Conservation (phyloP, 2,329 filamentous ascomycete genomes). For the Pseudocercospora musae region DNA sequence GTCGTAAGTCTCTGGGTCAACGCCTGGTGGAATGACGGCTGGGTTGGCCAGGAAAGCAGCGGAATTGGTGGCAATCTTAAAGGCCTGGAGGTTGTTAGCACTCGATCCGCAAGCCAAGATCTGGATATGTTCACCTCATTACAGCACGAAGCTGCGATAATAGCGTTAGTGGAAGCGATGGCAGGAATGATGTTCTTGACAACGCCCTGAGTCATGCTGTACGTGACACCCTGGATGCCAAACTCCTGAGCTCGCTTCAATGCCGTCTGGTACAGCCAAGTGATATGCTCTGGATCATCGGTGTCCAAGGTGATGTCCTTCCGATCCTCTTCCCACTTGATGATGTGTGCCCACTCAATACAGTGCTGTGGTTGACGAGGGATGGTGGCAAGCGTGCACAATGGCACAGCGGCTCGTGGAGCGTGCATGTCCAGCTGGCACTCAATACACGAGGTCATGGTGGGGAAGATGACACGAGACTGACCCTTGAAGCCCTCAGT, state of each 20-base stretch:
- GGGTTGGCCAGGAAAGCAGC: conserved; percentile 76
- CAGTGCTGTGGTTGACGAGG: conserved; percentile 96
- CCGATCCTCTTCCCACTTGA: conserved; percentile 78
- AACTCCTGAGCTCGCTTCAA: conserved; percentile 79
- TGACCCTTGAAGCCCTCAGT: conserved; percentile 99
- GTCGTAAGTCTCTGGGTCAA: conserved; percentile 24
- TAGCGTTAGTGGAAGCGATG: conserved; percentile 95
- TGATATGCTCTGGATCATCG: conserved; percentile 93
- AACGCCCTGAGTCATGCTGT: conserved; percentile 92
- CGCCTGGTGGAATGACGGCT: conserved; percentile 41
- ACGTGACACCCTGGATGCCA: conserved; percentile 87
- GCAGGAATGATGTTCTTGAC: conserved; percentile 99
- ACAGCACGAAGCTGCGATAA: conserved; percentile 91
- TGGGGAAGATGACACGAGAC: conserved; percentile 84
- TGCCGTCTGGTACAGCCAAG: conserved; percentile 91
- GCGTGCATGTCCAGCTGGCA: conserved; percentile 99
- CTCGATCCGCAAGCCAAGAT: background rate
- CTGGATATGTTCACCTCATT: conserved; percentile 61
- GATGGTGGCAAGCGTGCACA: conserved; percentile 94
- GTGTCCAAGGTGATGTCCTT: conserved; percentile 82
- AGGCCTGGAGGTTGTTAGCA: conserved; percentile 47
- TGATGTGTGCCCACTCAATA: conserved; percentile 97
- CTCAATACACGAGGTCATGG: conserved; percentile 93
- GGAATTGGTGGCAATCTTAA: conserved; percentile 83
- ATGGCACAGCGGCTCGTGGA: conserved; percentile 90